Percentiles rank a stretch among this genome's conserved stretches.
Conservation (phyloP, 1,284 basidiomycete genomes). For the Rhodofomes roseus region DNA sequence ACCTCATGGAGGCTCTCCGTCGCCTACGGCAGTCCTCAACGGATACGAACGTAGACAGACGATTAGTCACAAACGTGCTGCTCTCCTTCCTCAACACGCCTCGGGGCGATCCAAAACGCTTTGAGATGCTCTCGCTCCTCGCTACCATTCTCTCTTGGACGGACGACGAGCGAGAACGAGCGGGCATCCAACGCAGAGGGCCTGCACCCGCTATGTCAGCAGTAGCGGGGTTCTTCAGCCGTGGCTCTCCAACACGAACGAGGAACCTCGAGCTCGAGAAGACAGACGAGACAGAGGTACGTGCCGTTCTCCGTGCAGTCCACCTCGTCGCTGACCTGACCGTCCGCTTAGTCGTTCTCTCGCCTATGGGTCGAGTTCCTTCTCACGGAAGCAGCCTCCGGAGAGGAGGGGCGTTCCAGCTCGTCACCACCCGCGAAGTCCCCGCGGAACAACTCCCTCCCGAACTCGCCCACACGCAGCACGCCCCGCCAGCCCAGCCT, state of each 20-base stretch:
- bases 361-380: conserved; percentile 95
- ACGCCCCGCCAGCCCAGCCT: conserved; percentile 20
- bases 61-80: conserved; percentile 93
- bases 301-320: conserved; percentile 11
- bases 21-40: conserved; percentile 83
- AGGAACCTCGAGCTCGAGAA: conserved; percentile 59
- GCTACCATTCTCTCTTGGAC: conserved; percentile 89
- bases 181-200: conserved; percentile 72
- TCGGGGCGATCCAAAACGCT: conserved; percentile 89
- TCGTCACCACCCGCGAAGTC: conserved; percentile 31
- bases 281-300: conserved; percentile 75
- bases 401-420: conserved; percentile 30
- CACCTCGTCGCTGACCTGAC: not conserved
- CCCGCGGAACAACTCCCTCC: conserved; percentile 42
- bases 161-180: conserved; percentile 86
- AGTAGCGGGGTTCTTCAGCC: conserved; percentile 50
- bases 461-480: conserved; percentile 43
- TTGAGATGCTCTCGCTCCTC: conserved; percentile 92
- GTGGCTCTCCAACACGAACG: conserved; percentile 41
- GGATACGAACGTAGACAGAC: conserved; percentile 88
- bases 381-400: conserved; percentile 80
- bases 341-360: conserved; percentile 75
- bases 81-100: conserved; percentile 91
- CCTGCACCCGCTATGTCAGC: conserved; percentile 19
- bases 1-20: conserved; percentile 95